phyloP scores from a whole-genome alignment of 176 grass and related monocot species.

The Alloteropsis semialata region DNA sequence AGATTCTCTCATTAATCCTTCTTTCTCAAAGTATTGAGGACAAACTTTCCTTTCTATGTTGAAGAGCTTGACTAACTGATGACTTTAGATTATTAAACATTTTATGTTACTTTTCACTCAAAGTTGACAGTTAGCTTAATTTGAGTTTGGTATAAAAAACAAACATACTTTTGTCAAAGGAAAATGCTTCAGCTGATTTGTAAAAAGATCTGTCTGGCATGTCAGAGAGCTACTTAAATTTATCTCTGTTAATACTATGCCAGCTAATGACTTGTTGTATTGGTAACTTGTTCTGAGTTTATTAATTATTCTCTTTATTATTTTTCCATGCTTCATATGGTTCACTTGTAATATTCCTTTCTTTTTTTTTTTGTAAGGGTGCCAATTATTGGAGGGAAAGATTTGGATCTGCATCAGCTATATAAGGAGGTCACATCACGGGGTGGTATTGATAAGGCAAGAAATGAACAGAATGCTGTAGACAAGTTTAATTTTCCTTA shows the following conservation, averaged over 20 bases:
- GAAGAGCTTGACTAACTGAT: constrained; percentile 11
- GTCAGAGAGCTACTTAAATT: neutral
- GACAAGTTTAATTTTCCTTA: constrained; percentile 4
- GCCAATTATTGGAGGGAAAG: constrained; percentile 91
- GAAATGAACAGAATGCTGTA: constrained; percentile 30
- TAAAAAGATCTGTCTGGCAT: neutral
- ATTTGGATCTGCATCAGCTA: constrained; percentile 92
- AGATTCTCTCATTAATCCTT: neutral
- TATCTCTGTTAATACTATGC: neutral
- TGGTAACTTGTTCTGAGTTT: constrained; percentile 4
- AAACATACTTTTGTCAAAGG: neutral
- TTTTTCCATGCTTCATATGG: neutral
- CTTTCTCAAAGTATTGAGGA: neutral
- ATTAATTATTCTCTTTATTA: neutral
- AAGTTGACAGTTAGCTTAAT: neutral
- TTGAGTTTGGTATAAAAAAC: neutral
- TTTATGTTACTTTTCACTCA: constrained; percentile 3
- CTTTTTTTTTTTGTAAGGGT: constrained; percentile 47
- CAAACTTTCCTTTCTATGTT: neutral
- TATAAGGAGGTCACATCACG: constrained; percentile 84
- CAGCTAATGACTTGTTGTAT: neutral
- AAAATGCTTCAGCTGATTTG: neutral
- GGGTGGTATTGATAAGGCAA: constrained; percentile 92
- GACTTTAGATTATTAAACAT: neutral
- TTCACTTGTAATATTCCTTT: constrained; percentile 21